A percentile compares a stretch with the other conserved stretches of the same genome.
phyloP scores from a whole-genome alignment of 1,139 yeast species.

The Citeromyces hawaiiensis region DNA sequence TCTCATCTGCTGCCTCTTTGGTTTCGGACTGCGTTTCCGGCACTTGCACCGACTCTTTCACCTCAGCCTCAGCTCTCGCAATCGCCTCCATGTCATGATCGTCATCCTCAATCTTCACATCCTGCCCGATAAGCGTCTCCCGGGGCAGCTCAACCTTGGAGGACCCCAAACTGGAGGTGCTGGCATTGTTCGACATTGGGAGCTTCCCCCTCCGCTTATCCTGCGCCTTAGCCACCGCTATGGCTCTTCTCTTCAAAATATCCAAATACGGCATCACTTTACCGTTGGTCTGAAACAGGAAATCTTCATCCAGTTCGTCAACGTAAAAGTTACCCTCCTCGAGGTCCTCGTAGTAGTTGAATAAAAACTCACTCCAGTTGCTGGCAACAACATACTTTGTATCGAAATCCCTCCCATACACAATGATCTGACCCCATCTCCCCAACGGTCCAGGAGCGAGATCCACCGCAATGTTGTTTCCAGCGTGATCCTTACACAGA shows the following conservation, averaged over 20 bases:
- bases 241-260: constrained; percentile 35
- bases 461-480: constrained; percentile 52
- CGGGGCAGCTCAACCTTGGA: constrained; percentile 13
- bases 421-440: constrained; percentile 46
- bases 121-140: constrained; percentile 8
- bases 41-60: constrained; percentile 5
- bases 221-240: constrained; percentile 20
- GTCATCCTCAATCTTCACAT: not conserved
- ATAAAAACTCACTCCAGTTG: constrained; percentile 42
- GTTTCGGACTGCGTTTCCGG: too few relatives aligned
- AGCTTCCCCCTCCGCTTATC: constrained; percentile 16
- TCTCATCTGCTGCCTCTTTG: too few relatives aligned
- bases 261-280: constrained; percentile 34
- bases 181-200: constrained; percentile 3
- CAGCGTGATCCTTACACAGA: constrained; percentile 39
- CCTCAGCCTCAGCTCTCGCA: constrained; percentile 21
- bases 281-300: constrained; percentile 34
- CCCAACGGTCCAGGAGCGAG: constrained; percentile 52
- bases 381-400: constrained; percentile 45
- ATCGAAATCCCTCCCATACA: constrained; percentile 54
- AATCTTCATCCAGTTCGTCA: constrained; percentile 38
- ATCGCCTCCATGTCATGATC: constrained; percentile 11
- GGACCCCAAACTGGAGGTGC: constrained; percentile 4
- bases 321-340: constrained; percentile 45
- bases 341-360: constrained; percentile 34